phyloP scores from a whole-genome alignment of 2,329 filamentous ascomycete species.

The Cytospora piceae region DNA sequence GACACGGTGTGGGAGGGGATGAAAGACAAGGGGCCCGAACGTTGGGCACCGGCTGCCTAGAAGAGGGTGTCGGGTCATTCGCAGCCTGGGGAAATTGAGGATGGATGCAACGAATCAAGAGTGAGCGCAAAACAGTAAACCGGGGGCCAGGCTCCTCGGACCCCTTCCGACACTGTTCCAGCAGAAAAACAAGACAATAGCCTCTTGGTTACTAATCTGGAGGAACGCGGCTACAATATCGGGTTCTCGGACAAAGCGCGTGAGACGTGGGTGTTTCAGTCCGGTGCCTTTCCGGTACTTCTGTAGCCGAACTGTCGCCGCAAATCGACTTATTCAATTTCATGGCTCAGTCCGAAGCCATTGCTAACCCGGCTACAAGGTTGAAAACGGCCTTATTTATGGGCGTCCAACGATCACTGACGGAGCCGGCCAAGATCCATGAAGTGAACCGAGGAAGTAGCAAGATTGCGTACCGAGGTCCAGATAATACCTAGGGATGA shows the following conservation, averaged over 20 bases:
- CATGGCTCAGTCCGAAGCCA: slow-evolving; percentile 37
- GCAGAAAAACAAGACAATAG: not conserved
- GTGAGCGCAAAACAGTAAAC: not conserved
- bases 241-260: slow-evolving; percentile 43
- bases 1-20: slow-evolving; percentile 52
- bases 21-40: slow-evolving; percentile 48
- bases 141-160: no score
- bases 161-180: slow-evolving; percentile 15
- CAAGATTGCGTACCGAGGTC: no score
- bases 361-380: no score
- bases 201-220: slow-evolving; percentile 34
- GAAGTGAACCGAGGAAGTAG: no score
- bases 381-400: no score
- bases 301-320: slow-evolving; percentile 32
- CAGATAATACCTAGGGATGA: not conserved
- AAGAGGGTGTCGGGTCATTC: slow-evolving; percentile 14
- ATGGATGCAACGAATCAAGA: not conserved
- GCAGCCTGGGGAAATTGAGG: not conserved
- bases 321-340: slow-evolving; percentile 41
- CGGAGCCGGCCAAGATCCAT: no score
- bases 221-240: slow-evolving; percentile 47
- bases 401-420: no score
- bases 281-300: slow-evolving; percentile 26
- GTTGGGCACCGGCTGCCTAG: slow-evolving; percentile 50
- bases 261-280: slow-evolving; percentile 43